These are phyloP conservation scores for Quercus cerris DNA, from an alignment of 306 rosid species.

Conservation along the genomic window DNA sequence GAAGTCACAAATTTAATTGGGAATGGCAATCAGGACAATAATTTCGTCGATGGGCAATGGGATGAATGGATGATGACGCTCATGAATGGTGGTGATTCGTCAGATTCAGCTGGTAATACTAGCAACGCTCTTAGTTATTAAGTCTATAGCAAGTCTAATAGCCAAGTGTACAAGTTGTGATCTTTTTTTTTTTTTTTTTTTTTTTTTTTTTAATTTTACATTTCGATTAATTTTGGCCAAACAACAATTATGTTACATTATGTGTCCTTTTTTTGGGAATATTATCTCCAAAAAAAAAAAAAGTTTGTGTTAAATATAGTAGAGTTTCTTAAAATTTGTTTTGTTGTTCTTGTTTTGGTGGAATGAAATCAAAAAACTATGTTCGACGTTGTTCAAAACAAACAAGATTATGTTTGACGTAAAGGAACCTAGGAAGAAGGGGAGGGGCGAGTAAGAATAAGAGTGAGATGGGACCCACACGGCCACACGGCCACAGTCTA, in stretches of 20 bases:
- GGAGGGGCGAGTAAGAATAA: no score
- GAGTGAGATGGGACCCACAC: no score
- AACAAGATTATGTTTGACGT: no score
- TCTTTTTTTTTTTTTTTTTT: no score
- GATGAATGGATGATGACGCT: constrained; percentile 21
- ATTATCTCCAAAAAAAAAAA: not conserved
- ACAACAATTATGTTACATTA: no score
- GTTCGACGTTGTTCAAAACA: no score
- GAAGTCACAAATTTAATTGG: not conserved
- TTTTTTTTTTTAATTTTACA: not conserved
- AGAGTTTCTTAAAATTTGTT: no score
- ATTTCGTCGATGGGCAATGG: no score
- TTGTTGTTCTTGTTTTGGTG: not conserved
- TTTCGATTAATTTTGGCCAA: not conserved
- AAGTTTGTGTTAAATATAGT: no score
- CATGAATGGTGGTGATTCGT: constrained; percentile 47
- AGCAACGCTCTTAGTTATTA: constrained; percentile 27
- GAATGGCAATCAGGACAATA: constrained; percentile 38
- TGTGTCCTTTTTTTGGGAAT: not conserved
- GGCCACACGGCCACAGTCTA: no score
- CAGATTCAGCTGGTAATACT: constrained; percentile 38
- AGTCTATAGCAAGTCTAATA: not conserved
- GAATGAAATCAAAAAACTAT: not conserved
- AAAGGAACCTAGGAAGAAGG: no score
- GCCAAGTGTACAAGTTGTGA: not conserved